phyloP scores from a whole-genome alignment of 129 eudicot species.

The Silybum marianum region DNA sequence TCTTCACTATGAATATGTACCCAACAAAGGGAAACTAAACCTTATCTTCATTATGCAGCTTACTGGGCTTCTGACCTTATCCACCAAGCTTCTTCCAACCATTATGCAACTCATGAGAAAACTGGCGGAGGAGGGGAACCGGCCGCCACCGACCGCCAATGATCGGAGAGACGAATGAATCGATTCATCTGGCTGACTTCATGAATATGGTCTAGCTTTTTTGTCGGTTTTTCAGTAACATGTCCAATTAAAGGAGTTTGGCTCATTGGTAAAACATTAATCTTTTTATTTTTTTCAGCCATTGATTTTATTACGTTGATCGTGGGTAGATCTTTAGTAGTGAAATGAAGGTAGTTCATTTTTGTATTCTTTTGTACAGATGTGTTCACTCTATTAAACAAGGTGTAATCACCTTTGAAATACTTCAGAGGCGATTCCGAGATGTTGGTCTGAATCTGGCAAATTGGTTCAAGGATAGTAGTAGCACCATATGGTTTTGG shows the following conservation, averaged over 20 bases:
- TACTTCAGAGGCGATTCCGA: neutral
- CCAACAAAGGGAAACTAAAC: neutral
- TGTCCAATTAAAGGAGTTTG: constrained; percentile 14
- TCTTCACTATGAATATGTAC: neutral
- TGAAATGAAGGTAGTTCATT: constrained; percentile 11
- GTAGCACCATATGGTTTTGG: neutral
- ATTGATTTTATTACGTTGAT: constrained; percentile 19
- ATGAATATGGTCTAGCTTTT: neutral
- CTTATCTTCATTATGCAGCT: constrained; percentile 11
- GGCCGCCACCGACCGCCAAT: constrained; percentile 21
- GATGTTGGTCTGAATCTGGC: neutral
- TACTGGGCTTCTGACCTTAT: constrained; percentile 24
- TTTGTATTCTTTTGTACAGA: constrained; percentile 30
- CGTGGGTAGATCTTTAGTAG: constrained; percentile 4
- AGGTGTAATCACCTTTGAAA: constrained; percentile 15
- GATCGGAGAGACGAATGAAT: constrained; percentile 13
- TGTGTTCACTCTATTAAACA: constrained; percentile 17
- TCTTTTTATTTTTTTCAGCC: constrained; percentile 15
- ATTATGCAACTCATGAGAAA: constrained; percentile 29
- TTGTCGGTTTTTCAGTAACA: constrained; percentile 32
- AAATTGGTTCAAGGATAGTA: neutral
- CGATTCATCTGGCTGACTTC: constrained; percentile 4
- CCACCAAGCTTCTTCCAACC: constrained; percentile 33
- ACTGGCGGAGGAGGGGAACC: constrained; percentile 29
- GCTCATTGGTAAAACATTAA: neutral